Base-by-base conservation (phyloP, 495 filamentous ascomycete genomes). In the Daldinia concentrica region DNA sequence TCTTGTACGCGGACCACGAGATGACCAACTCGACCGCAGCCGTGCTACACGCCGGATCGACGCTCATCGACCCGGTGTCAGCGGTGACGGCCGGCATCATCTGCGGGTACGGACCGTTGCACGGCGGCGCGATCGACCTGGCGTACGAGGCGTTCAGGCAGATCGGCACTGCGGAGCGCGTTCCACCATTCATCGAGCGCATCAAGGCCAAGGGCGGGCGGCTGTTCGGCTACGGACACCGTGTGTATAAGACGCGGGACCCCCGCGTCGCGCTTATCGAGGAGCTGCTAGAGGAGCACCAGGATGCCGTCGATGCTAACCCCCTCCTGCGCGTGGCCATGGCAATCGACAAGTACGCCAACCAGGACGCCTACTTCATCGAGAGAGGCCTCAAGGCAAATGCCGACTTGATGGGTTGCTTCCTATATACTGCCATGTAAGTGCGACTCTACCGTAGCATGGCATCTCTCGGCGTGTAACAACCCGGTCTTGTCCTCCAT, bases 171-270 rank as follows among this genome's bases (percentile, higher is more conserved):
- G 71, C 80, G 8, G 80, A 82, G 3, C 81, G 82, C 27, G 83
- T 88, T 3, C 84, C 83, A 0, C 65, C 69, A 0, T 83, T 86
- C 52, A 78, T 90, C 15, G 81, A 80, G 12, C 76, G 79, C 8
- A 85, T 89, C 32, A 89, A 87, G 73, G 50, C 76, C 14, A 82
- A 84, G 32, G 81, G 84, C 55, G 76, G 79, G 27, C 86, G 86
- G 43, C 74, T 89, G 2, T 87, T 86, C 61, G 88, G 87, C n/a
- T 88, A 87, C 64, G 88, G 88, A 5, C 87, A 90, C 75, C 84
- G 87, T 9, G 80, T 86, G 0, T 89, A 88, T 67, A 84, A 84
- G 59, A 83, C 81, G 1, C 77, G 82, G 2, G 87, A 90, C 61
- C 87, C 86, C 8, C 80, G 87, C 6, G 78, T 82, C 29, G 75